Evolutionary conservation across 495 filamentous ascomycete genomes (phyloP), one percentile per base, ranked within the genome.

Genomic region (Penicilliopsis zonata): DNA sequence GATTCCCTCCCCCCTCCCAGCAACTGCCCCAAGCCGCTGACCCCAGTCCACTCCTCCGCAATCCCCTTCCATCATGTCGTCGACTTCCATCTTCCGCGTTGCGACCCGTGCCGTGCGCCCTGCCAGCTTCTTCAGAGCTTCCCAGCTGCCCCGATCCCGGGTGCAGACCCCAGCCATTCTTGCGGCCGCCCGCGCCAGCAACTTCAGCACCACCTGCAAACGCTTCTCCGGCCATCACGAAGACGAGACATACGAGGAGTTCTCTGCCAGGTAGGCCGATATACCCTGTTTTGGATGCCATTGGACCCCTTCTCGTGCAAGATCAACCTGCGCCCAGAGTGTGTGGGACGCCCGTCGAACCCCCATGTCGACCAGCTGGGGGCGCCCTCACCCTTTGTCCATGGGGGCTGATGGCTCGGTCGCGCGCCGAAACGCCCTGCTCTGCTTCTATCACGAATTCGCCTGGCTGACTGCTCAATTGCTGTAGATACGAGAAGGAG

Each of bases 401-500:
- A n/a, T n/a, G n/a, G n/a, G n/a, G n/a, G n/a, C n/a, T n/a, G n/a
- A n/a, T n/a, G n/a, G n/a, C n/a, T n/a, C n/a, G n/a, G n/a, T n/a
- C n/a, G n/a, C n/a, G n/a, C n/a, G n/a, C n/a, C n/a, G n/a, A n/a
- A n/a, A n/a, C n/a, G n/a, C n/a, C n/a, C n/a, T n/a, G n/a, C n/a
- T n/a, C n/a, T n/a, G n/a, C n/a, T n/a, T n/a, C n/a, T n/a, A n/a
- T n/a, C n/a, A n/a, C n/a, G n/a, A n/a, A n/a, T n/a, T n/a, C n/a
- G n/a, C n/a, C n/a, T n/a, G 35, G 33, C 52, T 60, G 36, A 67
- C 40, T 22, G 23, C 45, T 30, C 32, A 52, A 55, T 50, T 35
- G 34, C 50, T n/a, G n/a, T n/a, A 99, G 90, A 65, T 99, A 93
- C 55, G 90, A 96, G 74, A 94, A 94, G 72, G 90, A 99, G 65